A percentile compares a stretch with the other conserved stretches of the same genome.
Conservation (phyloP, 78 protist species). For the Tieghemostelium lacteum region DNA sequence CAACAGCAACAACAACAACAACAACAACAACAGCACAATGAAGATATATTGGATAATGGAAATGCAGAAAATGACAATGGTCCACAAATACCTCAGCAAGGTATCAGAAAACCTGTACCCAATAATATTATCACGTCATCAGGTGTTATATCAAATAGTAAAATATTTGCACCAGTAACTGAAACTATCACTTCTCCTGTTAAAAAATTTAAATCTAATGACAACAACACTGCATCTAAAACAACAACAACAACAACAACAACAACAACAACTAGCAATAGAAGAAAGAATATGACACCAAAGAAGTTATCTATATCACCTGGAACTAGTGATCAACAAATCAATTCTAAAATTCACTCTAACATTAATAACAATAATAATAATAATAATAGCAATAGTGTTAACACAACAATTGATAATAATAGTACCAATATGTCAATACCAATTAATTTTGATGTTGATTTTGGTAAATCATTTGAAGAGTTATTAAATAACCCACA, state of each 20-base stretch:
- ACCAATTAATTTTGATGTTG: background rate
- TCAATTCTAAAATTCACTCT: no score
- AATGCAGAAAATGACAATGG: background rate
- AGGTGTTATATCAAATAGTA: no score
- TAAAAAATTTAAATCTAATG: background rate
- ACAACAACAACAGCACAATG: background rate
- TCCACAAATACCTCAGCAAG: background rate
- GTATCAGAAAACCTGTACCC: background rate
- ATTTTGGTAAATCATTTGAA: constrained; percentile 22
- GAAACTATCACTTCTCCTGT: background rate
- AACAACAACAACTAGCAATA: background rate
- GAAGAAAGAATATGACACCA: constrained; percentile 58
- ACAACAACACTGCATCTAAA: background rate
- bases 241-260: background rate
- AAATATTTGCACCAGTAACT: background rate
- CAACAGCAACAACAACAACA: no score
- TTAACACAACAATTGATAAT: background rate
- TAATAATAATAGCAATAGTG: background rate
- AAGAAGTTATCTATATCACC: constrained; percentile 44
- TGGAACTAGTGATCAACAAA: background rate
- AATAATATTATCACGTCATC: no score
- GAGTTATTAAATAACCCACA: constrained; percentile 55
- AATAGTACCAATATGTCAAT: background rate
- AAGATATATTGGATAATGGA: no score
- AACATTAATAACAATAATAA: background rate